Conservation (phyloP, 345 rosid genomes). For the Eucalyptus cloeziana region DNA sequence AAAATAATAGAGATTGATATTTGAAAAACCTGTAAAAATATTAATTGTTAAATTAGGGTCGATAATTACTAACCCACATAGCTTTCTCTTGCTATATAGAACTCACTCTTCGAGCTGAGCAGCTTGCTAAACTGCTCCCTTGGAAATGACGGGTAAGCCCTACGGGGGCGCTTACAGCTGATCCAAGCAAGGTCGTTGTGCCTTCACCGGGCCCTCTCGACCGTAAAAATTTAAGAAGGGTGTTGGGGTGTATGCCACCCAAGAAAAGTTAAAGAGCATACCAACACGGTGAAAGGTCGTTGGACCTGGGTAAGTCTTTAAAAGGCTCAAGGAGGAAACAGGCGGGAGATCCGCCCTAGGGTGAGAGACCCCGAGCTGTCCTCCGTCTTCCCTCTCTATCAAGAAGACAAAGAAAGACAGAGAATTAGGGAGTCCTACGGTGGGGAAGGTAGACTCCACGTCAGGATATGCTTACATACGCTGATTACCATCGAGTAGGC, state of each 20-base stretch:
- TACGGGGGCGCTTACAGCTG: fast-evolving
- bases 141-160: too few species aligned
- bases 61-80: constrained; percentile 2
- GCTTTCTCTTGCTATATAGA: constrained; percentile 16
- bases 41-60: not conserved
- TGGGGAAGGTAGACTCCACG: too few species aligned
- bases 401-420: too few species aligned
- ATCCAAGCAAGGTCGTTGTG: too few species aligned
- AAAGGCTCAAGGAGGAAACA: fast-evolving
- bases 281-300: fast-evolving
- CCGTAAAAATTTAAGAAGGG: too few species aligned
- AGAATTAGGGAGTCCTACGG: fast-evolving
- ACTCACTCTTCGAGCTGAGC: not conserved
- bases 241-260: too few species aligned
- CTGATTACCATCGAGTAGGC: too few species aligned
- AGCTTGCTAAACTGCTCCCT: too few species aligned
- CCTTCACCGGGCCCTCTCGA: too few species aligned
- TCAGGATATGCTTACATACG: fast-evolving
- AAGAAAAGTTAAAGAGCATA: too few species aligned
- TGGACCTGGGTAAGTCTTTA: too few species aligned
- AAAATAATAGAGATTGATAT: not conserved
- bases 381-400: fast-evolving
- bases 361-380: fast-evolving
- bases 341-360: too few species aligned
- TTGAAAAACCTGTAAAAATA: not conserved